These are phyloP conservation scores for Linaria vulgaris DNA, from an alignment of 257 asterid genomes.

Conservation along the genomic window DNA sequence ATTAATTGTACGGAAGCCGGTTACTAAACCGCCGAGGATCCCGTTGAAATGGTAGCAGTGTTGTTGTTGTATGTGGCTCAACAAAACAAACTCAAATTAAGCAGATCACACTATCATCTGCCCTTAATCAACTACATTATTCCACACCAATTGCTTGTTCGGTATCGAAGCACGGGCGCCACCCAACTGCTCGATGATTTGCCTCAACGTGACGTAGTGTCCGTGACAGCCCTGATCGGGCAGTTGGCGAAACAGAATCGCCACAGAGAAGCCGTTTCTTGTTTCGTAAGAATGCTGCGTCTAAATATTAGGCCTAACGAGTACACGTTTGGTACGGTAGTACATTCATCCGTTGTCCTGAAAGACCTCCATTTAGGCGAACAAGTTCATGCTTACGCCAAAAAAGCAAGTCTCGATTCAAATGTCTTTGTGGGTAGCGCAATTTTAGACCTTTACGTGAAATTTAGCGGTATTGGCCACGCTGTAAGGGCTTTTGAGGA, in stretches of 20 bases:
- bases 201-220: conserved; percentile 49
- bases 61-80: neutral
- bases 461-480: conserved; percentile 43
- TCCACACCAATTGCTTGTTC: neutral
- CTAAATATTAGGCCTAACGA: conserved; percentile 54
- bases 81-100: conserved; percentile 15
- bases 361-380: conserved; percentile 56
- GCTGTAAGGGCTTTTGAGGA: conserved; percentile 52
- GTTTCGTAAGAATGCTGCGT: conserved; percentile 53
- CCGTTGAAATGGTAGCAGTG: conserved; percentile 4
- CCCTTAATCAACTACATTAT: neutral
- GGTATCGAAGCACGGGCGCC: conserved; percentile 17
- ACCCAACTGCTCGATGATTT: conserved; percentile 55
- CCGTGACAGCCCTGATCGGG: conserved; percentile 55
- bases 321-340: conserved; percentile 64
- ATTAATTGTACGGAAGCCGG: too few relatives aligned
- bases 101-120: conserved; percentile 17
- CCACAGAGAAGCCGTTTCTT: conserved; percentile 48
- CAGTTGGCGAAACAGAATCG: conserved; percentile 45
- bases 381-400: conserved; percentile 57
- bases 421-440: conserved; percentile 77
- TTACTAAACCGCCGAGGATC: too few relatives aligned
- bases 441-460: conserved; percentile 60
- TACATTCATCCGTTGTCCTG: conserved; percentile 52
- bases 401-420: conserved; percentile 42